A percentile compares a stretch with the other conserved stretches of the same genome.
Conservation (phyloP, 805 yeast genomes). For the Wickerhamiella hasegawae region DNA sequence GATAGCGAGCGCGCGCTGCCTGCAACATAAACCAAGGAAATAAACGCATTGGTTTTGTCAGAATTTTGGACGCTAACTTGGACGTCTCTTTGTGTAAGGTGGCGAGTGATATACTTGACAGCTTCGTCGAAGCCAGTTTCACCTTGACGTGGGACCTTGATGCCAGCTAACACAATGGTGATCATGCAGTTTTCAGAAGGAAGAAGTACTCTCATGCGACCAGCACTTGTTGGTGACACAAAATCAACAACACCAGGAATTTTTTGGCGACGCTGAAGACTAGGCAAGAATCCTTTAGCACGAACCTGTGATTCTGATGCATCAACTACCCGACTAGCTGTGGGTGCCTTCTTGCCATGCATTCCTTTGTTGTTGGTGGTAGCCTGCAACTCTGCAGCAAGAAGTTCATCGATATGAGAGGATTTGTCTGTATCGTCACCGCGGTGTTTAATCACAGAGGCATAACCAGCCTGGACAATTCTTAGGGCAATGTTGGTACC, state of each 20-base stretch:
- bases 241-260: slow-evolving; percentile 59
- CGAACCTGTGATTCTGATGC: slow-evolving; percentile 61
- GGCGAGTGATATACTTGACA: slow-evolving; percentile 34
- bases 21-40: slow-evolving; percentile 48
- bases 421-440: slow-evolving; percentile 58
- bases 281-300: slow-evolving; percentile 58
- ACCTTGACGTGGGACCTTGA: slow-evolving; percentile 29
- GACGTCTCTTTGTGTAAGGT: slow-evolving; percentile 56
- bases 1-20: slow-evolving; percentile 26
- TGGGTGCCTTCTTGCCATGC: slow-evolving; percentile 36
- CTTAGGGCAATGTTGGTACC: slow-evolving; percentile 44
- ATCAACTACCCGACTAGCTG: slow-evolving; percentile 51
- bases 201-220: slow-evolving; percentile 45
- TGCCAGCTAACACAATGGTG: slow-evolving; percentile 62
- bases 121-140: slow-evolving; percentile 31
- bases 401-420: slow-evolving; percentile 57
- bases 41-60: slow-evolving; percentile 69
- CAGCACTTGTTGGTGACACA: slow-evolving; percentile 40
- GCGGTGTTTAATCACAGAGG: slow-evolving; percentile 63
- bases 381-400: slow-evolving; percentile 54
- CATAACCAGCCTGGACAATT: slow-evolving; percentile 51
- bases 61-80: slow-evolving; percentile 49
- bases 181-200: slow-evolving; percentile 60
- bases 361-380: slow-evolving; percentile 44
- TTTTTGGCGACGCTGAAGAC: slow-evolving; percentile 48